Base-by-base conservation (phyloP, 2,329 filamentous ascomycete species). In the Didymella keratinophila region DNA sequence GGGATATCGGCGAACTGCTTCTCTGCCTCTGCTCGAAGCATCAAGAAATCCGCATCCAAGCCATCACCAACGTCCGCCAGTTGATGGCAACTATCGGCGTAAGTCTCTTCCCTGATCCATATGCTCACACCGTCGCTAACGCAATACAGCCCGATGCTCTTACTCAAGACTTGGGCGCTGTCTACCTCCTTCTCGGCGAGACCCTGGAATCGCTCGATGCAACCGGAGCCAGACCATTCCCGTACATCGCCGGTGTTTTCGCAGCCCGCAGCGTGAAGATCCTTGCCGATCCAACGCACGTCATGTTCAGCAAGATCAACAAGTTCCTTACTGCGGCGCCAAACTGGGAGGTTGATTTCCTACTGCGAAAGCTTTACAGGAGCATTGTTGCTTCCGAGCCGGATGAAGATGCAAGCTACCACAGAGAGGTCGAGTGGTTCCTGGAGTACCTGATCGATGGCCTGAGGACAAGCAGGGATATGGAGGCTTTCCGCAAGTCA, bases 271-370 rank as follows among this genome's bases (percentile, higher is more conserved):
- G 88, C 1, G 81, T 96, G 8, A 79, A 84, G 1, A 86, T 96
- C 16, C 79, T 96, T 44, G 84, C 83, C 21, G 88, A 92, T 61
- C 94, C 94, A 0, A 83, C 92, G 16, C 92, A 96, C 71, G 86
- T 86, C 60, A 84, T 97, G 36, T 98, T 97, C 74, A 86, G 87
- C 57, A 97, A 97, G 73, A 80, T 95, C 77, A 97, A 96, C 79
- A 82, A 84, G 6, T 97, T 93, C 74, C 84, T 98, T 34, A 91
- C 91, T 21, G 87, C 87, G 50, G 86, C 87, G 0, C 93, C 94
- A 0, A 77, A 83, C 23, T 98, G 94, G 94, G 83, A 88, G 12
- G 72, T 83, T 11, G 76, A 76, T 27, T 84, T 83, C 44, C 74
- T 88, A 5, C 81, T 84, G 0, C 81, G 81, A 1, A 85, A 86